Evolutionary conservation across 1,284 basidiomycete species (phyloP).

Genomic region (Termitomyces sp.): DNA sequence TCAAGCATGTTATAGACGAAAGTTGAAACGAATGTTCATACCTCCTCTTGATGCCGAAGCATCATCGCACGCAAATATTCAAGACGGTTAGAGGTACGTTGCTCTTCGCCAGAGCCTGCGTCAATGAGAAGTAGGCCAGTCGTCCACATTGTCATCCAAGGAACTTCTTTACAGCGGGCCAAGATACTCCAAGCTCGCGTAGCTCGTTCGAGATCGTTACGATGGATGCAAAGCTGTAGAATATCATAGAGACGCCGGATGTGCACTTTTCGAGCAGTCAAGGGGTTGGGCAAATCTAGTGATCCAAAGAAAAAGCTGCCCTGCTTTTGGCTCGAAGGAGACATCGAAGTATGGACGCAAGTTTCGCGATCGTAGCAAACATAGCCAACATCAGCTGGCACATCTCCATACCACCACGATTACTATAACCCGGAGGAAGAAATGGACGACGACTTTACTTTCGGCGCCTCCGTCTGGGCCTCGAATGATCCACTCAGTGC

Average conservation of each 20-base stretch:
- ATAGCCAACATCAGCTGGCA: conserved; percentile 7
- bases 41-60: conserved; percentile 60
- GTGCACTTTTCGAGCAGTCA: conserved; percentile 59
- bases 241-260: conserved; percentile 71
- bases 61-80: conserved; percentile 66
- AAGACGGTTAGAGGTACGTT: conserved; percentile 35
- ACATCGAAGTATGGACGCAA: background rate
- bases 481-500: conserved; percentile 33
- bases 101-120: conserved; percentile 25
- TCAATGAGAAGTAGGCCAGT: conserved; percentile 60
- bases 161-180: conserved; percentile 76
- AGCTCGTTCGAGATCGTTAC: conserved; percentile 63
- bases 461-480: conserved; percentile 72
- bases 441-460: conserved; percentile 69
- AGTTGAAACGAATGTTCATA: conserved; percentile 28
- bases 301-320: conserved; percentile 54
- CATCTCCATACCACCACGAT: conserved; percentile 7
- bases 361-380: background rate
- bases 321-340: conserved; percentile 16
- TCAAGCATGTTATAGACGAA: conserved; percentile 1
- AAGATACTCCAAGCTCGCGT: conserved; percentile 76
- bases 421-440: conserved; percentile 1
- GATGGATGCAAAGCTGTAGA: conserved; percentile 69
- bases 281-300: conserved; percentile 37
- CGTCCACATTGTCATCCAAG: conserved; percentile 75